Evolutionary conservation across 2,329 filamentous ascomycete genomes (phyloP).

Genomic region (Tolypocladium capitatum): DNA sequence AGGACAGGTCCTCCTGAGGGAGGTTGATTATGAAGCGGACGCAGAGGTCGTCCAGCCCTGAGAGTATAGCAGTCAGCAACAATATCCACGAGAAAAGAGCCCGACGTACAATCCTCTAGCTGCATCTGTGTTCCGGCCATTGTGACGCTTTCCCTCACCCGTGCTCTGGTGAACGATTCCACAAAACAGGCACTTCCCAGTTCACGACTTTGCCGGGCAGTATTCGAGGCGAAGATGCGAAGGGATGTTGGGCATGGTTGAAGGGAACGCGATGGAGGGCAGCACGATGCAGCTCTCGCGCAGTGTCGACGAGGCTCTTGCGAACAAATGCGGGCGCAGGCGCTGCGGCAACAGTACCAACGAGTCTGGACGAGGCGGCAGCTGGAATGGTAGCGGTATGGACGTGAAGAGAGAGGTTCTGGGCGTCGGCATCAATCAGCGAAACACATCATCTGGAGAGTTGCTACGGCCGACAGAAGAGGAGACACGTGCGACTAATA

Average conservation of each 20-base stretch:
- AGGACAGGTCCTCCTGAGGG: constrained; percentile 77
- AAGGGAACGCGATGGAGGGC: not conserved
- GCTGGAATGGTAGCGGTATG: not conserved
- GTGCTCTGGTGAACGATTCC: constrained; percentile 10
- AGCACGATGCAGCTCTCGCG: not conserved
- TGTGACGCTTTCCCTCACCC: constrained; percentile 27
- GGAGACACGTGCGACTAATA: not conserved
- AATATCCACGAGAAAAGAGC: not conserved
- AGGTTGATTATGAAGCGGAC: constrained; percentile 98
- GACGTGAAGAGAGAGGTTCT: not conserved
- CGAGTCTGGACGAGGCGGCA: not conserved
- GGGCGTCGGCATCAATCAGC: not conserved
- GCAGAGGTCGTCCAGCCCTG: constrained; percentile 93
- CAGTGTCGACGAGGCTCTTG: not conserved
- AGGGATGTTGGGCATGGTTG: constrained; percentile 19
- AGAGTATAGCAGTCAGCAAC: constrained; percentile 11
- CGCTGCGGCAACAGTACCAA: not conserved
- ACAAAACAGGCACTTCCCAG: constrained; percentile 2
- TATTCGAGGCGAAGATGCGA: constrained; percentile 15
- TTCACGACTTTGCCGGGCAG: constrained; percentile 18
- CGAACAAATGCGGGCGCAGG: not conserved
- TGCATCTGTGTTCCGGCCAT: constrained; percentile 73
- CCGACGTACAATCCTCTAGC: constrained; percentile 68
- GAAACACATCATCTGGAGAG: not conserved
- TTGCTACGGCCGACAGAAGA: not conserved